Base-by-base conservation (phyloP, 2,329 filamentous ascomycete species). In the Coleophoma cylindrospora region DNA sequence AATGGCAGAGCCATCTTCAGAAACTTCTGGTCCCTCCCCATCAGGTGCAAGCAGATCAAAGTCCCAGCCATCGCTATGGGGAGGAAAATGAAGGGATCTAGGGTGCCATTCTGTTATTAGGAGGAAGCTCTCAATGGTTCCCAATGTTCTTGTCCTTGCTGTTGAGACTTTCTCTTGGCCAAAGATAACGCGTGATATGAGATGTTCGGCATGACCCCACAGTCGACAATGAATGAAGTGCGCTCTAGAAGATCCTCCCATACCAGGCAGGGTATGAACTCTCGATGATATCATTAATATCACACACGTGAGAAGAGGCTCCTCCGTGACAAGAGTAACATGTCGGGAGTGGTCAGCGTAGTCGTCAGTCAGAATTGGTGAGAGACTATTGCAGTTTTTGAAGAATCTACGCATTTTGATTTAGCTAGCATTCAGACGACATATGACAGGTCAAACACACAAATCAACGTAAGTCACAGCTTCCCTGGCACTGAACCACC, bases 31-130 rank as follows among this genome's bases (percentile, higher is more conserved):
- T 32, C 66, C 64, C 9, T 65, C 65, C 0, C 66, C 40, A 14
- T 48, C 45, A 1, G 15, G 66, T 8, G 66, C 70, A 40, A 77
- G 69, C 4, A 78, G 59, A 49, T 77, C 74, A n/a, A 72, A 74
- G 53, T 81, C 76, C 76, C 75, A 79, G 1, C 76, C 76, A 55
- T 80, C 75, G 5, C 68, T 71, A 36, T 73, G 73, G 0, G 75
- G 76, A 0, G 76, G 76, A 22, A 79, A 74, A 54, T 80, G 75
- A 1, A 80, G 63, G 4, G 75, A 74, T 15, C 76, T 70, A 2
- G 77, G 76, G 54, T 79, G 75, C 77, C 77, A 81, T 58, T 80
- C 76, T 0, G 74, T 75, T n/a, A 80, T 69, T 1, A 80, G 59
- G 2, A 80, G 55, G 0, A 81, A 65, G 0, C 74, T 76, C 54